phyloP scores from a whole-genome alignment of 2,329 filamentous ascomycete genomes.

The Colletotrichum ledebouriae region DNA sequence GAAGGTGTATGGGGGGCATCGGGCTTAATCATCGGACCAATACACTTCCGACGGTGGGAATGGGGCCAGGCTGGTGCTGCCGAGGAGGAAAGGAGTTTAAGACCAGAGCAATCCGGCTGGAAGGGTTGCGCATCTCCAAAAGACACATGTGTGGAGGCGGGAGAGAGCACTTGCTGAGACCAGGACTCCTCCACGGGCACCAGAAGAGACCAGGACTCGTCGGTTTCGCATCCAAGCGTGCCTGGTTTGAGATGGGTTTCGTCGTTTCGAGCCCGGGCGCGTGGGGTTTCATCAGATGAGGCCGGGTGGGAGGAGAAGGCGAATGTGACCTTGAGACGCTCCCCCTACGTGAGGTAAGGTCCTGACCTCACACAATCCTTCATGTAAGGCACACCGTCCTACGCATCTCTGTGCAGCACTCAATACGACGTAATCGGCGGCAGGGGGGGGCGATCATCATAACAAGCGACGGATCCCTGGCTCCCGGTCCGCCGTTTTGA shows the following conservation, averaged over 20 bases:
- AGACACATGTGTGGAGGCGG: neutral
- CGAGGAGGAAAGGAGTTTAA: constrained; percentile 2
- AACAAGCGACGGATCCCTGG: constrained; percentile 17
- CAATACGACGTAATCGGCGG: neutral
- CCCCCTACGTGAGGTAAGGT: neutral
- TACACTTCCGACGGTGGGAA: constrained; percentile 23
- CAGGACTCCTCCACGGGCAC: neutral
- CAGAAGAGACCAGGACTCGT: constrained; percentile 5
- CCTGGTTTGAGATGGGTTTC: constrained; percentile 35
- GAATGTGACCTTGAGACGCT: neutral
- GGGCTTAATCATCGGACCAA: constrained; percentile 35
- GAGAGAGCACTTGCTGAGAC: neutral
- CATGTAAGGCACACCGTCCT: constrained; percentile 6
- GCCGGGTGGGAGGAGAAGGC: constrained; percentile 25
- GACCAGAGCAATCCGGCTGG: constrained; percentile 1
- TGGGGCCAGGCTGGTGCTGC: constrained; percentile 8
- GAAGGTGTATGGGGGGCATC: constrained; percentile 35
- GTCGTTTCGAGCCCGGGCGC: constrained; percentile 35
- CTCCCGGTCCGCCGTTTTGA: constrained; percentile 25
- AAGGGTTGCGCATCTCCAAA: neutral
- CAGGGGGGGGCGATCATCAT: constrained; percentile 14
- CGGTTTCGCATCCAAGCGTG: constrained; percentile 27
- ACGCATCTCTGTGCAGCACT: neutral
- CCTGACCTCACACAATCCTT: neutral
- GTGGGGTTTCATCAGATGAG: constrained; percentile 36